Evolutionary conservation across 768 basidiomycete genomes (phyloP).

Genomic region (Leccinum broughii): DNA sequence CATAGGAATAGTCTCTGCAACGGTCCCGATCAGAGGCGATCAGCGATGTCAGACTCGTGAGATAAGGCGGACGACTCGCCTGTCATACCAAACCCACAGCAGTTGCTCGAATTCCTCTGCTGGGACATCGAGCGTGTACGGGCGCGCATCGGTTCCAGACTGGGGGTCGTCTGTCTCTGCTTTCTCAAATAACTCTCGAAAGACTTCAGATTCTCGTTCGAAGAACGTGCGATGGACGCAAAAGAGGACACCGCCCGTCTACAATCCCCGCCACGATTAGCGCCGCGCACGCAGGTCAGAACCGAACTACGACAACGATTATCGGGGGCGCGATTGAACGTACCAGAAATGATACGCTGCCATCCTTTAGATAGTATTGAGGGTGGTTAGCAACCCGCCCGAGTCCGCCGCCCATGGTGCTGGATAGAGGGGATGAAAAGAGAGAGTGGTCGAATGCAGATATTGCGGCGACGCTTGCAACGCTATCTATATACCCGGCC

Average conservation of each 20-base stretch:
- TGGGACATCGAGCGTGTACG: conserved; percentile 45
- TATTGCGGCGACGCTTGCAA: background rate
- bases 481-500: conserved; percentile 17
- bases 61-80: conserved; percentile 31
- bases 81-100: conserved; percentile 60
- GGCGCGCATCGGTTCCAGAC: conserved; percentile 36
- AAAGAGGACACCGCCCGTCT: conserved; percentile 55
- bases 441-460: background rate
- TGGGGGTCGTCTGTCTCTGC: conserved; percentile 34
- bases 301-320: background rate
- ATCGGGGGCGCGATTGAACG: conserved; percentile 3
- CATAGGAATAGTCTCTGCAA: conserved; percentile 53
- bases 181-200: conserved; percentile 36
- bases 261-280: background rate
- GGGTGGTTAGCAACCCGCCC: conserved; percentile 6
- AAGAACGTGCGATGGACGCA: conserved; percentile 60
- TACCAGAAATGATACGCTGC: conserved; percentile 18
- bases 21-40: background rate
- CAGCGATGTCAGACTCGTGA: background rate
- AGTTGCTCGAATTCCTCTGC: conserved; percentile 50
- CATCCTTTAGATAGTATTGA: conserved; percentile 15
- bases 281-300: conserved; percentile 1
- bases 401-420: conserved; percentile 17
- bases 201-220: conserved; percentile 52
- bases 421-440: background rate